phyloP scores from a whole-genome alignment of 2,329 filamentous ascomycete species.

The Chrysosporium queenslandicum region DNA sequence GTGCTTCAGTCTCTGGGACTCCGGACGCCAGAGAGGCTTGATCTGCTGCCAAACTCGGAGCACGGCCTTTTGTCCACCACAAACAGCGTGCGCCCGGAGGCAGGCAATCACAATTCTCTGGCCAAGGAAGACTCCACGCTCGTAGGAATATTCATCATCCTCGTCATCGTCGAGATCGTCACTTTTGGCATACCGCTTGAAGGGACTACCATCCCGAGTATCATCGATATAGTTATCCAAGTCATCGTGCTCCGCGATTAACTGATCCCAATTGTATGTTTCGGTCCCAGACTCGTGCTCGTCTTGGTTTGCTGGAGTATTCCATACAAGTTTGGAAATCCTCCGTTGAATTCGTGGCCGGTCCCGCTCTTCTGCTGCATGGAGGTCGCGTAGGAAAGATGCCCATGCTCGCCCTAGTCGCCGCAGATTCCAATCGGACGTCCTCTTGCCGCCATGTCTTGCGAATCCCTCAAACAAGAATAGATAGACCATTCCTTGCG shows the following conservation, averaged over 20 bases:
- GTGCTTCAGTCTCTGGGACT: constrained; percentile 29
- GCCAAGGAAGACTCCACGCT: constrained; percentile 36
- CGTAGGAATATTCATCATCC: constrained; percentile 24
- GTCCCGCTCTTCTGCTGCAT: constrained; percentile 27
- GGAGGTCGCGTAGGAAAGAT: constrained; percentile 46
- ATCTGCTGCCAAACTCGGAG: constrained; percentile 33
- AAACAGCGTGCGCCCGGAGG: constrained; percentile 32
- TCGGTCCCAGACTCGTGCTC: not conserved
- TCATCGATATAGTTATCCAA: not conserved
- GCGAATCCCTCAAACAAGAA: constrained; percentile 75
- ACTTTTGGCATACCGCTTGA: not conserved
- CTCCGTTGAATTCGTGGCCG: constrained; percentile 13
- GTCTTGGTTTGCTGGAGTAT: not conserved
- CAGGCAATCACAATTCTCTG: constrained; percentile 32
- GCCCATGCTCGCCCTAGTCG: constrained; percentile 60
- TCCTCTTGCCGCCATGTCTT: constrained; percentile 54
- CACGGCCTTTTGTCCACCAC: constrained; percentile 29
- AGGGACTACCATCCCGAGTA: not conserved
- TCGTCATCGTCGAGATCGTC: constrained; percentile 5
- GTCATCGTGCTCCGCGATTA: not conserved
- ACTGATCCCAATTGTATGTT: not conserved
- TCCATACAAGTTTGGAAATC: constrained; percentile 16
- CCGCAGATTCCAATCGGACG: constrained; percentile 61
- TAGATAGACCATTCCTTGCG: constrained; percentile 69
- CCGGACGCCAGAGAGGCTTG: constrained; percentile 33